Evolutionary conservation across 2,329 filamentous ascomycete genomes (phyloP).

Genomic region (Penicillium olsonii): DNA sequence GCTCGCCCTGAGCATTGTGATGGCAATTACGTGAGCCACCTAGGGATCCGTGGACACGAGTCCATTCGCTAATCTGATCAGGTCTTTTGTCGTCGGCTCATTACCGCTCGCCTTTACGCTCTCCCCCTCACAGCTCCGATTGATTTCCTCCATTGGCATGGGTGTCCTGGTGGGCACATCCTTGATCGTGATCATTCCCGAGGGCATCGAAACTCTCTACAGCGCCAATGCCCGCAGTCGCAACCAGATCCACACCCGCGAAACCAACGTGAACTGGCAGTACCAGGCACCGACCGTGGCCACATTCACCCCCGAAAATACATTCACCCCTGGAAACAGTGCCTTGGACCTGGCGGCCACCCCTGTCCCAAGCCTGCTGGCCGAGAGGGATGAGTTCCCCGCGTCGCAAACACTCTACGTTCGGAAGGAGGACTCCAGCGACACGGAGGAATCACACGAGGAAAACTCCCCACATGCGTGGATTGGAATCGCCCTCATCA

Average conservation of each 20-base stretch:
- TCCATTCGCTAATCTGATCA: constrained; percentile 6
- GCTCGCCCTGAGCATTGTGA: constrained; percentile 65
- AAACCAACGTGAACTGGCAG: constrained; percentile 32
- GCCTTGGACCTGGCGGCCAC: constrained; percentile 1
- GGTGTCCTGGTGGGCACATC: constrained; percentile 93
- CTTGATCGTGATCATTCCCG: constrained; percentile 94
- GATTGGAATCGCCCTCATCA: constrained; percentile 81
- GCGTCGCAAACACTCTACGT: constrained; percentile 22
- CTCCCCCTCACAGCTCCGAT: constrained; percentile 79
- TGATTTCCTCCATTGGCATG: constrained; percentile 90
- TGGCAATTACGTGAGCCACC: constrained; percentile 61
- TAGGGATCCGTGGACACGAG: constrained; percentile 1
- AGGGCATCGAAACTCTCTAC: constrained; percentile 89
- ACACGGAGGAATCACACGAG: constrained; percentile 35
- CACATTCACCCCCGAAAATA: constrained; percentile 8
- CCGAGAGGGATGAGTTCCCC: constrained; percentile 11
- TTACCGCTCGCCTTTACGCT: constrained; percentile 86
- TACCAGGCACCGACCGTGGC: constrained; percentile 24
- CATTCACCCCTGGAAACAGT: not conserved
- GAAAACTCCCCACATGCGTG: constrained; percentile 67
- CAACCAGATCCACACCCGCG: constrained; percentile 35
- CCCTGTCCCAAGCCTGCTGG: constrained; percentile 15
- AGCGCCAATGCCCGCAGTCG: constrained; percentile 47
- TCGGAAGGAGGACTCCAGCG: constrained; percentile 32
- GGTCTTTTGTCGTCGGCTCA: constrained; percentile 90